Evolutionary conservation across 805 yeast genomes (phyloP).

Genomic region (Naumovozyma baii): DNA sequence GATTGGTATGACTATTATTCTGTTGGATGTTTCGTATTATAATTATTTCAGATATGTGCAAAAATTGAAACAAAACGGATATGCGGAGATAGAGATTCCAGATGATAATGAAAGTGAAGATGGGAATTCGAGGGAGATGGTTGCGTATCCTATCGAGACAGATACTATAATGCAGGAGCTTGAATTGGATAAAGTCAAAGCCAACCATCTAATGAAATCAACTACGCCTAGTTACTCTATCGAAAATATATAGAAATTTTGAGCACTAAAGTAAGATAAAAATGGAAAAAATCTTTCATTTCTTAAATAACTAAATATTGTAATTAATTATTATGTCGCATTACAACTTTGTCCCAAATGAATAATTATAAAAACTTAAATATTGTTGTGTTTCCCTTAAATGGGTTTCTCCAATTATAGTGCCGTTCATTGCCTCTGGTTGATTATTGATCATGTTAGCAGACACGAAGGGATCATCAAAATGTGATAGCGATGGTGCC

Average conservation of each 20-base stretch:
- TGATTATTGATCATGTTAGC: constrained; percentile 1
- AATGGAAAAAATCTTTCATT: no score
- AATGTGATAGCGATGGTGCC: constrained; percentile 2
- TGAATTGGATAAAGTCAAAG: constrained; percentile 4
- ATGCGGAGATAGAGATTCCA: neutral
- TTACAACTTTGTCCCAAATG: constrained; percentile 11
- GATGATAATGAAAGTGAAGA: constrained; percentile 1
- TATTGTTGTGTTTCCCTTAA: constrained; percentile 25
- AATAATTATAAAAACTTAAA: constrained; percentile 23
- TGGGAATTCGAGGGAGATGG: neutral
- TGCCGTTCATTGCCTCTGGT: constrained; percentile 7
- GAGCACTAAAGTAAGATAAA: no score
- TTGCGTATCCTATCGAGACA: neutral
- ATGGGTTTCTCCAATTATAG: constrained; percentile 17
- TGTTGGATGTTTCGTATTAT: constrained; percentile 75
- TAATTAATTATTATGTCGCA: no score
- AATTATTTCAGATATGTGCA: constrained; percentile 50
- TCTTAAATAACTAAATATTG: no score
- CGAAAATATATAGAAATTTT: neutral
- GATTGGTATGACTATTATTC: constrained; percentile 64
- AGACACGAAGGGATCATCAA: neutral
- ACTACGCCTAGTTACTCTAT: no score
- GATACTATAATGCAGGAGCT: constrained; percentile 6
- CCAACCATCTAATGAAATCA: neutral
- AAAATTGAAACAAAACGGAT: constrained; percentile 3